Percentiles rank a stretch among this genome's conserved stretches.
phyloP scores from a whole-genome alignment of 73 alveolate genomes.

The Tetrahymena borealis region DNA sequence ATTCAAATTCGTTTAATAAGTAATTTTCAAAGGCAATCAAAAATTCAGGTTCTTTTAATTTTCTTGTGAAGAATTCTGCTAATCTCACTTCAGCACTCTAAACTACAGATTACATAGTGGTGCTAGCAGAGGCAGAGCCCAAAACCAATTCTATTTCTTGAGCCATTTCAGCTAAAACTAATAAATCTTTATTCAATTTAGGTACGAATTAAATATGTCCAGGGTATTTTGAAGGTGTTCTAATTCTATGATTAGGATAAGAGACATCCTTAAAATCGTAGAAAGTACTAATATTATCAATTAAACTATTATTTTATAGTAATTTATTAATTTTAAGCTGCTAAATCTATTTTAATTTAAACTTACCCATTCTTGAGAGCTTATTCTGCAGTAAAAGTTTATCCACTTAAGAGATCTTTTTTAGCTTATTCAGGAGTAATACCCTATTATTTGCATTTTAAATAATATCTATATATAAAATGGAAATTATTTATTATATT shows the following conservation, averaged over 20 bases:
- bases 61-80: not conserved
- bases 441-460: not conserved
- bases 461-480: not conserved
- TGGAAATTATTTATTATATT: not conserved
- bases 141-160: not conserved
- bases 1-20: not conserved
- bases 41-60: not conserved
- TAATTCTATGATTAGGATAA: not conserved
- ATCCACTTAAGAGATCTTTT: not conserved
- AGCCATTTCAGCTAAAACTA: not conserved
- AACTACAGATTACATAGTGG: not conserved
- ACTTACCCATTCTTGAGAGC: not conserved
- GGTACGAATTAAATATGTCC: not conserved
- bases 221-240: not conserved
- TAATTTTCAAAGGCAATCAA: not conserved
- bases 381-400: not conserved
- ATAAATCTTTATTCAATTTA: not conserved
- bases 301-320: not conserved
- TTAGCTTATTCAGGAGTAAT: not conserved
- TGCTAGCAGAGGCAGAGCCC: not conserved
- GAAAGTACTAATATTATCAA: not conserved
- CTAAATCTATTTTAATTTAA: not conserved
- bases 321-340: not conserved
- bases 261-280: not conserved
- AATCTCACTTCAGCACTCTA: not conserved